Conservation (phyloP, 148 eudicot species). For the Camellia japonica region DNA sequence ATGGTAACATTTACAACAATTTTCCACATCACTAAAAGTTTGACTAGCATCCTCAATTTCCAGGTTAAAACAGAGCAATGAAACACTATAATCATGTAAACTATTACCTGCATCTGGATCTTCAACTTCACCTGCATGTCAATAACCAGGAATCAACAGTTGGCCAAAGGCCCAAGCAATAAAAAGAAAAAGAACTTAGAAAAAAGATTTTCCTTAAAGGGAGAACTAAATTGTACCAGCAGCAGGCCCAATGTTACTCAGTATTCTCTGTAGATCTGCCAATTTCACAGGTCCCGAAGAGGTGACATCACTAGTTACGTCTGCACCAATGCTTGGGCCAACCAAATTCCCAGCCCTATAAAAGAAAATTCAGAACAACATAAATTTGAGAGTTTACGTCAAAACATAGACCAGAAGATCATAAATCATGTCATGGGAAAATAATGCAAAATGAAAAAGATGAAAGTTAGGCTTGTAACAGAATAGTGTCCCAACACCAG, state of each 20-base stretch:
- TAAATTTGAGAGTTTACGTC: background rate
- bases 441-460: slow-evolving; percentile 2
- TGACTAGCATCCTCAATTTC: background rate
- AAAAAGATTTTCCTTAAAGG: background rate
- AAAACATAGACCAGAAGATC: background rate
- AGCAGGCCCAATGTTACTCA: slow-evolving; percentile 76
- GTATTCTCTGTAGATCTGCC: slow-evolving; percentile 87
- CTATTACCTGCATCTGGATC: slow-evolving; percentile 91
- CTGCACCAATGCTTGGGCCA: slow-evolving; percentile 70
- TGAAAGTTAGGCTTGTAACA: background rate
- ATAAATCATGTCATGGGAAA: background rate
- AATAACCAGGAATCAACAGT: slow-evolving; percentile 14
- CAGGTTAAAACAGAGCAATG: background rate
- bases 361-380: background rate
- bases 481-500: background rate
- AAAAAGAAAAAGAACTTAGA: background rate
- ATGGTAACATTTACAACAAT: background rate
- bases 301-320: slow-evolving; percentile 73
- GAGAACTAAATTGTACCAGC: slow-evolving; percentile 49
- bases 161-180: slow-evolving; percentile 14
- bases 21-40: background rate
- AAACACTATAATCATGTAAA: background rate
- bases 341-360: slow-evolving; percentile 89
- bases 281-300: slow-evolving; percentile 92
- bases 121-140: slow-evolving; percentile 47